Conservation (phyloP, 192 early-diverging fungal species). For the Jimgerdemannia flammicorona region DNA sequence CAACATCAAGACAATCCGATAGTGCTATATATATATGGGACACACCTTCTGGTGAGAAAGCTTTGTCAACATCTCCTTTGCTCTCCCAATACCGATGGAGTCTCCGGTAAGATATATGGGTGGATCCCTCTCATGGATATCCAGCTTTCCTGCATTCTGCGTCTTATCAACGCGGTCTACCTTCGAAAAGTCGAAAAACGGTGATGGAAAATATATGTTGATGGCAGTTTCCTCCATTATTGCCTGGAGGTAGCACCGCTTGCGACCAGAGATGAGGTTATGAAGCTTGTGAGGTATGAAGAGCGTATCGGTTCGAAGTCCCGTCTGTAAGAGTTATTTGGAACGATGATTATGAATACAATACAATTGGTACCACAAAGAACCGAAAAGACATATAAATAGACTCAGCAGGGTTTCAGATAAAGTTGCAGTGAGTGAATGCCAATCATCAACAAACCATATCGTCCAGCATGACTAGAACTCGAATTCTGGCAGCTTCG, state of each 20-base stretch:
- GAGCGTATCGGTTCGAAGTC: slow-evolving; percentile 36
- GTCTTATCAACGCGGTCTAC: slow-evolving; percentile 14
- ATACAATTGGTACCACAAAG: background rate
- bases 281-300: slow-evolving; percentile 50
- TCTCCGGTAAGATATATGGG: slow-evolving; percentile 66
- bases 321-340: slow-evolving; percentile 23
- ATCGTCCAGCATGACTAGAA: slow-evolving; percentile 8
- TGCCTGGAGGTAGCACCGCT: slow-evolving; percentile 50
- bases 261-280: slow-evolving; percentile 68
- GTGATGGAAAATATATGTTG: slow-evolving; percentile 72
- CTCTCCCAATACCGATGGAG: slow-evolving; percentile 41
- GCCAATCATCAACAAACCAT: background rate
- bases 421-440: too few relatives aligned
- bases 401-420: too few relatives aligned
- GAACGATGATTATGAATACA: slow-evolving; percentile 8
- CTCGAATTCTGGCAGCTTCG: background rate
- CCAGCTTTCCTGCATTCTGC: slow-evolving; percentile 12
- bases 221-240: slow-evolving; percentile 69
- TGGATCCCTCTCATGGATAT: slow-evolving; percentile 36
- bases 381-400: too few relatives aligned
- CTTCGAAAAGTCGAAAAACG: slow-evolving; percentile 41
- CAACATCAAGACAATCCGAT: too few relatives aligned
- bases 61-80: slow-evolving; percentile 47
- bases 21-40: background rate
- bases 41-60: slow-evolving; percentile 39